phyloP scores from a whole-genome alignment of 2,329 filamentous ascomycete genomes.

The Allantophomopsis lycopodina region DNA sequence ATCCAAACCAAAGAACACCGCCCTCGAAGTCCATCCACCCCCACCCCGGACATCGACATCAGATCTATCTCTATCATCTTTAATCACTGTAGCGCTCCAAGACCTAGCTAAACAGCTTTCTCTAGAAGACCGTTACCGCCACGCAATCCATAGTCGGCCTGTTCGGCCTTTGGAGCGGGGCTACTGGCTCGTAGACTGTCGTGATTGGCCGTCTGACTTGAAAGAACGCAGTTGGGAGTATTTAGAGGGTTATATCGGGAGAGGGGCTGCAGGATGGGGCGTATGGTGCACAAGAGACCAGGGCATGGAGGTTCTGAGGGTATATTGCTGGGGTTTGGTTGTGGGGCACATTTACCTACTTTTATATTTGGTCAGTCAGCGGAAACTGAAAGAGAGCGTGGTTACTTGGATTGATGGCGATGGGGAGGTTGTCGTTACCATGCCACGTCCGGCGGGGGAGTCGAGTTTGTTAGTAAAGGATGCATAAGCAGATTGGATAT shows the following conservation, averaged over 20 bases:
- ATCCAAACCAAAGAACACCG: background rate
- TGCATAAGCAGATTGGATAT: no score
- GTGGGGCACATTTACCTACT: slow-evolving; percentile 62
- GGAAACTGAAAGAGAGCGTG: slow-evolving; percentile 41
- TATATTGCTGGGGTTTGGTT: slow-evolving; percentile 71
- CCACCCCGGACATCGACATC: slow-evolving; percentile 33
- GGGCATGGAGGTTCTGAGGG: slow-evolving; percentile 27
- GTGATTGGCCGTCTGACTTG: slow-evolving; percentile 32
- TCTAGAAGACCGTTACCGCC: slow-evolving; percentile 37
- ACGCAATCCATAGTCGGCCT: slow-evolving; percentile 29
- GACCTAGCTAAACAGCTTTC: slow-evolving; percentile 38
- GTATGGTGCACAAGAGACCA: slow-evolving; percentile 38
- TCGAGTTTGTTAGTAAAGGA: no score
- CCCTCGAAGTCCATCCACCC: slow-evolving; percentile 36
- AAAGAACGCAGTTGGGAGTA: slow-evolving; percentile 46
- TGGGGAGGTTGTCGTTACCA: slow-evolving; percentile 38
- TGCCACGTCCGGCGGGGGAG: slow-evolving; percentile 18
- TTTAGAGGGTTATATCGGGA: slow-evolving; percentile 42
- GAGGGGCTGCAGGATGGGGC: slow-evolving; percentile 52
- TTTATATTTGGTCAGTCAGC: slow-evolving; percentile 57
- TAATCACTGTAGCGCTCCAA: slow-evolving; percentile 41
- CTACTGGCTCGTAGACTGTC: slow-evolving; percentile 57
- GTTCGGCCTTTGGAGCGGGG: slow-evolving; percentile 56
- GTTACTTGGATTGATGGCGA: slow-evolving; percentile 54
- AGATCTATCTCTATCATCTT: slow-evolving; percentile 28